Conservation (phyloP, 2,329 filamentous ascomycete genomes). For the Trichoderma koningiopsis region DNA sequence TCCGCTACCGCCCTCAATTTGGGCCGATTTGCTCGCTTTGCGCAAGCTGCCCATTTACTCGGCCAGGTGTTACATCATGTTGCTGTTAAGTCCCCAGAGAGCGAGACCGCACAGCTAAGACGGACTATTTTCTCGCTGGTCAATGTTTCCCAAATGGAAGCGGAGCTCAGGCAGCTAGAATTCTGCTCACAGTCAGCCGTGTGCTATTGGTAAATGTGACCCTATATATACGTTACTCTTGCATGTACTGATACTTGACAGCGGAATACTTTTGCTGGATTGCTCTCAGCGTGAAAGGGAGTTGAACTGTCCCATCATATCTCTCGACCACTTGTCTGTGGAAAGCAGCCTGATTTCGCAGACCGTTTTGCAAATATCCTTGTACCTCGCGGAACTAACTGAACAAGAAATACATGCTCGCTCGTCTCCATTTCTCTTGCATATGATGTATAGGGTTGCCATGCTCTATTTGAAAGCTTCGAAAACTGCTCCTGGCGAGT, state of each 20-base stretch:
- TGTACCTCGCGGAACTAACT: neutral
- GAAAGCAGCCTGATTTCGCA: constrained; percentile 14
- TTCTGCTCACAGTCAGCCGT: constrained; percentile 25
- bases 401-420: neutral
- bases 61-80: constrained; percentile 22
- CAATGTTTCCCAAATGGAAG: constrained; percentile 16
- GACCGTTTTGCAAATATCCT: constrained; percentile 1
- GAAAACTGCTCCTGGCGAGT: neutral
- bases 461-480: constrained; percentile 8
- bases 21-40: constrained; percentile 26
- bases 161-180: constrained; percentile 11
- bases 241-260: neutral
- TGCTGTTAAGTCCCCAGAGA: constrained; percentile 2
- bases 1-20: constrained; percentile 14
- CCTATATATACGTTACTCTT: neutral
- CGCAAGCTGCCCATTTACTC: constrained; percentile 25
- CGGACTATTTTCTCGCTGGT: constrained; percentile 26
- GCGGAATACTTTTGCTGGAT: constrained; percentile 15
- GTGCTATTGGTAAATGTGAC: constrained; percentile 17
- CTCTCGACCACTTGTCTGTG: constrained; percentile 10
- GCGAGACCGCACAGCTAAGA: constrained; percentile 25
- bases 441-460: constrained; percentile 17
- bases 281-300: neutral
- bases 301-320: neutral
- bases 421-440: constrained; percentile 18